A percentile compares a stretch with the other conserved stretches of the same genome.
Evolutionary conservation across 176 grass and related monocot species (phyloP).

Genomic region (Hordeum marinum): DNA sequence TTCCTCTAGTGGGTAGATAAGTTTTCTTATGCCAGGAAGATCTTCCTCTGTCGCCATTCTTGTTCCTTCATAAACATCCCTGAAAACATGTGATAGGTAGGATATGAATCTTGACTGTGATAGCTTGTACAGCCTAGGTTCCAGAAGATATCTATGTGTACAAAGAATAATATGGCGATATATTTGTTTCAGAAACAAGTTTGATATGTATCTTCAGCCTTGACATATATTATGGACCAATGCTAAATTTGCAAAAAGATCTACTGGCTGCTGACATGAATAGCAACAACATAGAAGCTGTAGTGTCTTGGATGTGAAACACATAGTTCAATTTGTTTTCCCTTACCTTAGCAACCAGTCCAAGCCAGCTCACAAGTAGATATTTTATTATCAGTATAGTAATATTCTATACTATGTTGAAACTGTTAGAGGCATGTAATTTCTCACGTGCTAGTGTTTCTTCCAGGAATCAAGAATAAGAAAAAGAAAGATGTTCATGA

Average conservation of each 20-base stretch:
- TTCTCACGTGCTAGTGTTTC: background rate
- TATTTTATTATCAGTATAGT: background rate
- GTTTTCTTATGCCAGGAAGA: conserved; percentile 78
- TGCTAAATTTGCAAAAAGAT: background rate
- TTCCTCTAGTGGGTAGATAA: conserved; percentile 79
- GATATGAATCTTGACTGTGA: background rate
- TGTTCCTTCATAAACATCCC: conserved; percentile 97
- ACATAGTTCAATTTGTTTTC: background rate
- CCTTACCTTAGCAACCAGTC: background rate
- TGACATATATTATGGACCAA: background rate
- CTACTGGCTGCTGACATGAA: background rate
- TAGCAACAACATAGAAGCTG: background rate
- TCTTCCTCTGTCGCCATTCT: conserved; percentile 69
- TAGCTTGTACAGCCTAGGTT: background rate
- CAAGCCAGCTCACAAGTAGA: background rate
- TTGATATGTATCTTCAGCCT: background rate
- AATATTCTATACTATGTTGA: background rate
- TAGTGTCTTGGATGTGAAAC: background rate
- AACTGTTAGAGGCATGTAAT: background rate
- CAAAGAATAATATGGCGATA: background rate
- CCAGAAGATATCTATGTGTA: background rate
- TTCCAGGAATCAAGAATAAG: background rate
- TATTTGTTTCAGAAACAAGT: background rate
- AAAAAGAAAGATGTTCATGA: background rate
- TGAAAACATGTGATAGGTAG: conserved; percentile 28